These are phyloP conservation scores for Bruguiera sexangula DNA, from an alignment of 345 rosid species.

Conservation along the genomic window DNA sequence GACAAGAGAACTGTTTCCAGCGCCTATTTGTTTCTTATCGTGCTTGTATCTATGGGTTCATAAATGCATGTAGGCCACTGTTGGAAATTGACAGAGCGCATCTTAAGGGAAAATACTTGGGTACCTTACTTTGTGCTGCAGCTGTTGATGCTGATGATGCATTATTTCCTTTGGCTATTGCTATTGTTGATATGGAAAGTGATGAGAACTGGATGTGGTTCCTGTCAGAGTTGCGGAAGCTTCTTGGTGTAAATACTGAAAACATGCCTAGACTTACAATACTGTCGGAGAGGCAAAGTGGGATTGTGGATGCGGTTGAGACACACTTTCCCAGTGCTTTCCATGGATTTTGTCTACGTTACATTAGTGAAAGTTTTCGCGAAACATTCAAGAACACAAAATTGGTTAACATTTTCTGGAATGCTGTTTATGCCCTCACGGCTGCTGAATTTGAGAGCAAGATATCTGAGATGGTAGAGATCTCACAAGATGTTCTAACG, in stretches of 20 bases:
- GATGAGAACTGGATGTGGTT: constrained; percentile 99
- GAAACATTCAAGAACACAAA: constrained; percentile 93
- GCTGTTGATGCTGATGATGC: constrained; percentile 90
- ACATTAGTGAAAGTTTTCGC: constrained; percentile 83
- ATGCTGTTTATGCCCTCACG: constrained; percentile 90
- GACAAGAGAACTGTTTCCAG: constrained; percentile 92
- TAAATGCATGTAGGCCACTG: constrained; percentile 91
- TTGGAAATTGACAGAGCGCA: constrained; percentile 87
- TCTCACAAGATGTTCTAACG: constrained; percentile 64
- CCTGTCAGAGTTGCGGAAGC: constrained; percentile 90
- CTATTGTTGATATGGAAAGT: constrained; percentile 71
- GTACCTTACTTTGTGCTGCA: constrained; percentile 80
- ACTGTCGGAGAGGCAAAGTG: constrained; percentile 84
- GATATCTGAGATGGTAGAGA: constrained; percentile 83
- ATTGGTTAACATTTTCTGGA: constrained; percentile 92
- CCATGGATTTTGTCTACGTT: constrained; percentile 92
- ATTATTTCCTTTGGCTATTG: constrained; percentile 88
- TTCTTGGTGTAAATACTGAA: constrained; percentile 87
- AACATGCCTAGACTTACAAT: constrained; percentile 97
- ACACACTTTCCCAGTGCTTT: constrained; percentile 94
- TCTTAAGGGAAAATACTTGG: constrained; percentile 93
- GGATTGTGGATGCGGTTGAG: constrained; percentile 87
- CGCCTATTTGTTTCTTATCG: constrained; percentile 84
- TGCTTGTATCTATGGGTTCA: constrained; percentile 87
- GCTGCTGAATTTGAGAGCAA: constrained; percentile 76